Conservation (phyloP, 495 filamentous ascomycete species). For the Neurospora sp. region DNA sequence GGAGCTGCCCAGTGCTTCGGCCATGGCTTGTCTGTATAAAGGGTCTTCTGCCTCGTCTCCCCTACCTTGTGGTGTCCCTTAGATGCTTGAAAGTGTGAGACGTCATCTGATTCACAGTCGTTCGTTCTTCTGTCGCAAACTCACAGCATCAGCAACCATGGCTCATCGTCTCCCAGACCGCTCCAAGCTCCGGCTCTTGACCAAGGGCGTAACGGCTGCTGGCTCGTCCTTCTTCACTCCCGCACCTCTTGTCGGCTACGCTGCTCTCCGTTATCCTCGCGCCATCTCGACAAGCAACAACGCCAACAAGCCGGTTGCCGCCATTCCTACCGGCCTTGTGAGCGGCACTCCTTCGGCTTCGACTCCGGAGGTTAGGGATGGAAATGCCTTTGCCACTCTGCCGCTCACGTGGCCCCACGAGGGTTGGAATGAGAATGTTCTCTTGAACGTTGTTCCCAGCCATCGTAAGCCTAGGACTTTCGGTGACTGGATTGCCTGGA, state of each 20-base stretch:
- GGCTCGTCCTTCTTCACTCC: neutral
- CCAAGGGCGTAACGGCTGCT: neutral
- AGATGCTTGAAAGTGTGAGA: neutral
- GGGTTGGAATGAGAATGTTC: conserved; percentile 41
- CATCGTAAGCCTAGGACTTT: conserved; percentile 28
- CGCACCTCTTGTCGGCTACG: neutral
- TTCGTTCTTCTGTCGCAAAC: neutral
- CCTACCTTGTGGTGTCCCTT: neutral
- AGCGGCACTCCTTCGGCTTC: neutral
- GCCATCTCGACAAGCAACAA: neutral
- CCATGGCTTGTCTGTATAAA: neutral
- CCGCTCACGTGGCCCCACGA: conserved; percentile 63
- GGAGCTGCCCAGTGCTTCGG: neutral
- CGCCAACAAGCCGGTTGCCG: neutral
- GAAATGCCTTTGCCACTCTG: neutral
- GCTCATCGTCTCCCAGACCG: neutral
- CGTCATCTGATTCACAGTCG: neutral
- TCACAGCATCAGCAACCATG: neutral
- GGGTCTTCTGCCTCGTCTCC: too few relatives aligned
- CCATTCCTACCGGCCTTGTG: neutral
- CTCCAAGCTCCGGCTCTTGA: neutral
- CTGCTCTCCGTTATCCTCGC: neutral
- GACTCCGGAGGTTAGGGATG: neutral
- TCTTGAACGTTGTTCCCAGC: conserved; percentile 30
- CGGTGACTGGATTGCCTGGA: conserved; percentile 39